Evolutionary conservation across 495 filamentous ascomycete species (phyloP).

Genomic region (Neurospora sp.): DNA sequence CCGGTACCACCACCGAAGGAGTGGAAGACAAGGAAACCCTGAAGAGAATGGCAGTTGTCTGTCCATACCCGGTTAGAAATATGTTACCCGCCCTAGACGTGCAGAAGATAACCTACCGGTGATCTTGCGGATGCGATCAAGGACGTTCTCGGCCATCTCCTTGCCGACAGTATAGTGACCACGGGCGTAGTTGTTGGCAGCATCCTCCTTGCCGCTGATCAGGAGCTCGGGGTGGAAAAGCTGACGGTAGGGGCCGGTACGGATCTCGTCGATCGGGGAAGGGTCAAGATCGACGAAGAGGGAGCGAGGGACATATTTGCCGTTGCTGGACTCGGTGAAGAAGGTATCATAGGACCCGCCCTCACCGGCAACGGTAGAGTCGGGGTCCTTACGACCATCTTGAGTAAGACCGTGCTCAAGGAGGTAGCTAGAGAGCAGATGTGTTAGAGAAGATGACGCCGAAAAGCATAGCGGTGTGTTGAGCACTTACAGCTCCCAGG

Average conservation of each 20-base stretch:
- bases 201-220: slow-evolving; percentile 89
- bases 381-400: slow-evolving; percentile 61
- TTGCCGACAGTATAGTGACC: slow-evolving; percentile 92
- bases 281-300: slow-evolving; percentile 87
- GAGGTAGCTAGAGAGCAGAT: slow-evolving; percentile 52
- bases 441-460: slow-evolving; percentile 5
- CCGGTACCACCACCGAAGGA: slow-evolving; percentile 90
- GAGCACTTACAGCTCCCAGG: slow-evolving; percentile 82
- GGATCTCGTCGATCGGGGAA: slow-evolving; percentile 86
- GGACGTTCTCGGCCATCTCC: slow-evolving; percentile 73
- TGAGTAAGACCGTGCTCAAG: slow-evolving; percentile 79
- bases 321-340: slow-evolving; percentile 75
- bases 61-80: slow-evolving; percentile 12
- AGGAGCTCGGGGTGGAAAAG: slow-evolving; percentile 84
- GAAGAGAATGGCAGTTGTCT: slow-evolving; percentile 87
- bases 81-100: neutral
- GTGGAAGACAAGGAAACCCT: slow-evolving; percentile 90
- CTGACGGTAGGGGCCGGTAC: slow-evolving; percentile 69
- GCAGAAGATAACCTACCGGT: slow-evolving; percentile 42
- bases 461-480: slow-evolving; percentile 25
- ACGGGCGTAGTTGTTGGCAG: slow-evolving; percentile 91
- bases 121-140: slow-evolving; percentile 78
- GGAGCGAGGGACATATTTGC: slow-evolving; percentile 85
- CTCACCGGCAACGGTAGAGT: slow-evolving; percentile 48
- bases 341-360: slow-evolving; percentile 78